Percentiles rank a stretch among this genome's conserved stretches.
These are phyloP conservation scores for Dioscorea cayenensis DNA, from an alignment of 116 monocot genomes.

Conservation along the genomic window DNA sequence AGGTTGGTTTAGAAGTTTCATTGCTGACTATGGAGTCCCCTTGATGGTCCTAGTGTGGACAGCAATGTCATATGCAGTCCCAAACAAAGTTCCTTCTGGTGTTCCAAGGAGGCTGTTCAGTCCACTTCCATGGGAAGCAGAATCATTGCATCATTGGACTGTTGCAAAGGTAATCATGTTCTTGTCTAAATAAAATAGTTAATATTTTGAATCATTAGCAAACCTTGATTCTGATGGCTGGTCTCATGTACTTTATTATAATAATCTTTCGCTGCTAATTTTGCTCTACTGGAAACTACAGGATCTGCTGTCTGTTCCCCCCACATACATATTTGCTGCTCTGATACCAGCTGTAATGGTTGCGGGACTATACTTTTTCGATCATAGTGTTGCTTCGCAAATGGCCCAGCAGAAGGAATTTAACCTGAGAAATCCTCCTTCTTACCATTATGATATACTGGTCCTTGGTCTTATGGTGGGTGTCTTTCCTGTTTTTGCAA, in stretches of 20 bases:
- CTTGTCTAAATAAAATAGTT: neutral
- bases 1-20: slow-evolving; percentile 86
- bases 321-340: slow-evolving; percentile 33
- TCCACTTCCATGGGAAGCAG: slow-evolving; percentile 79
- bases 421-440: slow-evolving; percentile 34
- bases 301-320: slow-evolving; percentile 35
- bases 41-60: slow-evolving; percentile 91
- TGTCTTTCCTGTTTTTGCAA: neutral
- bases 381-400: slow-evolving; percentile 50
- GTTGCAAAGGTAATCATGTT: slow-evolving; percentile 57
- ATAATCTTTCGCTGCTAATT: neutral
- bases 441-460: slow-evolving; percentile 41
- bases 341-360: slow-evolving; percentile 34
- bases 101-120: slow-evolving; percentile 80
- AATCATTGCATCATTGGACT: slow-evolving; percentile 71
- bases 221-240: neutral
- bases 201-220: neutral
- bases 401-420: slow-evolving; percentile 47
- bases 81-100: slow-evolving; percentile 53
- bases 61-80: slow-evolving; percentile 61
- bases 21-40: slow-evolving; percentile 94
- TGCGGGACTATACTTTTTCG: slow-evolving; percentile 43
- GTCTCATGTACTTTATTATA: neutral
- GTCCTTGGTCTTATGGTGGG: slow-evolving; percentile 33
- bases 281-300: slow-evolving; percentile 6